Conservation (phyloP, 768 basidiomycete genomes). For the Leccinum ochraceum region DNA sequence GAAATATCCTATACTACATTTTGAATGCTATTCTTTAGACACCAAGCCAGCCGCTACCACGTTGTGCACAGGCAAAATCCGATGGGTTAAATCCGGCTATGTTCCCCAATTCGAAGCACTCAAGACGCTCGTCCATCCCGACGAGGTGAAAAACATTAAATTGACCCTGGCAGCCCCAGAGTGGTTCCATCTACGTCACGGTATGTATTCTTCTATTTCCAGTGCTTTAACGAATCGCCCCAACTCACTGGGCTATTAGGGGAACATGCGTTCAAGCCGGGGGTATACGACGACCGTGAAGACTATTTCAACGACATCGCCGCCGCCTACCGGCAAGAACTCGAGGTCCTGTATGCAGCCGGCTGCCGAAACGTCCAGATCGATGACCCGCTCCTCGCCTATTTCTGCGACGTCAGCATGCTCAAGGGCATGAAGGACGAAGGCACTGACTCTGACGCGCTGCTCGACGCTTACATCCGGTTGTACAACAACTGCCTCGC, state of each 20-base stretch:
- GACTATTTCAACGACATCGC: constrained; percentile 53
- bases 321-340: constrained; percentile 45
- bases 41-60: constrained; percentile 23
- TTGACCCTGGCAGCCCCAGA: constrained; percentile 71
- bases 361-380: constrained; percentile 47
- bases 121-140: constrained; percentile 54
- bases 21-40: constrained; percentile 8
- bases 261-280: constrained; percentile 23
- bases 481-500: constrained; percentile 42
- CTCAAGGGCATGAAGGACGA: constrained; percentile 57
- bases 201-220: constrained; percentile 30
- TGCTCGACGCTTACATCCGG: constrained; percentile 60
- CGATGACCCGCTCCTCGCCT: constrained; percentile 51
- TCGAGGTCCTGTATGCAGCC: constrained; percentile 44
- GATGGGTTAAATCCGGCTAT: constrained; percentile 61
- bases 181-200: constrained; percentile 51
- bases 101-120: constrained; percentile 62
- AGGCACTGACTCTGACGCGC: constrained; percentile 59
- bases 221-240: neutral
- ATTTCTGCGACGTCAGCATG: constrained; percentile 65
- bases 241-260: constrained; percentile 12
- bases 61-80: constrained; percentile 57
- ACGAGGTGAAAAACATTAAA: constrained; percentile 70
- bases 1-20: neutral
- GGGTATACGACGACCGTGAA: constrained; percentile 27